These are phyloP conservation scores for Diaporthe ilicicola DNA, from an alignment of 2,329 filamentous ascomycete species.

Conservation along the genomic window DNA sequence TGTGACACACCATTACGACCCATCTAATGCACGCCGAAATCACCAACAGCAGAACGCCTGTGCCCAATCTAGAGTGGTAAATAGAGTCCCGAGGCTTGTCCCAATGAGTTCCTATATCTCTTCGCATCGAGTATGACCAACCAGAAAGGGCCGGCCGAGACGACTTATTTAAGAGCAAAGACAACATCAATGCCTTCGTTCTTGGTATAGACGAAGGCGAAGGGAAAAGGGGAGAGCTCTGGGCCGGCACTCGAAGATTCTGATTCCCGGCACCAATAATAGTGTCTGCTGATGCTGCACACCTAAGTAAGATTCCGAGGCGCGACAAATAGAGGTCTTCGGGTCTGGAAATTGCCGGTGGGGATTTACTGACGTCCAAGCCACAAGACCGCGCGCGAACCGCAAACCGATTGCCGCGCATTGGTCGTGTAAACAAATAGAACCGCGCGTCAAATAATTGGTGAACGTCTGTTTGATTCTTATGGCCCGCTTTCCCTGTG, in stretches of 20 bases:
- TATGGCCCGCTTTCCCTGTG: constrained; percentile 10
- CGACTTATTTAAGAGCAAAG: neutral
- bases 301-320: neutral
- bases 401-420: constrained; percentile 7
- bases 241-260: neutral
- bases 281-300: constrained; percentile 6
- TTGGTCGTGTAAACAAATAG: constrained; percentile 3
- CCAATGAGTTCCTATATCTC: neutral
- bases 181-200: neutral
- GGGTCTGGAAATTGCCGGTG: constrained; percentile 1
- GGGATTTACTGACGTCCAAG: neutral
- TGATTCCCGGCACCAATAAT: neutral
- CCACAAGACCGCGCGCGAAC: constrained; percentile 11
- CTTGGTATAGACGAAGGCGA: neutral
- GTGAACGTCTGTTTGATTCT: constrained; percentile 10
- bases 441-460: constrained; percentile 30
- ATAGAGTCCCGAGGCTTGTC: constrained; percentile 4
- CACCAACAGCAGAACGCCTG: constrained; percentile 19
- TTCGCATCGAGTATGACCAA: constrained; percentile 6
- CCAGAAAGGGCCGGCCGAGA: neutral
- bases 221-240: neutral
- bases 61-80: constrained; percentile 18
- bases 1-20: constrained; percentile 20
- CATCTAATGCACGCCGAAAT: constrained; percentile 27
- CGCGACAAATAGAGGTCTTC: neutral